Percentiles rank a stretch among this genome's conserved stretches.
phyloP scores from a whole-genome alignment of 2,329 filamentous ascomycete species.

The Scortechinia acanthostroma region DNA sequence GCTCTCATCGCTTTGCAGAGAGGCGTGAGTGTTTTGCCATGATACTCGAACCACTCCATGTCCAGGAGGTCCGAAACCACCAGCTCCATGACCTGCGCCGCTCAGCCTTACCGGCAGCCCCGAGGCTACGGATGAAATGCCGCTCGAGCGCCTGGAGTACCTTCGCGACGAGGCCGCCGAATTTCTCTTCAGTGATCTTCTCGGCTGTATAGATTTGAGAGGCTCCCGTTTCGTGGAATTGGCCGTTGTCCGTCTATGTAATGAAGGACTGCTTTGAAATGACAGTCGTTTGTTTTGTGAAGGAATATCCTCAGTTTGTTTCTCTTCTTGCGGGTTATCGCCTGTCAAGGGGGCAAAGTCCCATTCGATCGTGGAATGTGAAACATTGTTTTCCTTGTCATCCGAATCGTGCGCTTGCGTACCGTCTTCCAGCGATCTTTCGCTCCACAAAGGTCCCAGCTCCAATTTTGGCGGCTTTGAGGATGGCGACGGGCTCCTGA shows the following conservation, averaged over 20 bases:
- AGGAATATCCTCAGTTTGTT: not conserved
- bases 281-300: not conserved
- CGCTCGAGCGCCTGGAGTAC: slow-evolving; percentile 24
- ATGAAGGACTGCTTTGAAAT: not conserved
- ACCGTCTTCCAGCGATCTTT: slow-evolving; percentile 7
- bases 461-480: slow-evolving; percentile 22
- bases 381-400: slow-evolving; percentile 13
- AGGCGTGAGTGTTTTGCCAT: slow-evolving; percentile 23
- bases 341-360: slow-evolving; percentile 13
- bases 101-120: slow-evolving; percentile 26
- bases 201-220: slow-evolving; percentile 21
- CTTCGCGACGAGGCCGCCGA: slow-evolving; percentile 16
- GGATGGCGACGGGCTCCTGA: slow-evolving; percentile 12
- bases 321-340: not conserved
- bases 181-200: slow-evolving; percentile 8
- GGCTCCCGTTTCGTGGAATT: slow-evolving; percentile 20
- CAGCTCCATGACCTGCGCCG: slow-evolving; percentile 28
- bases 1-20: slow-evolving; percentile 21
- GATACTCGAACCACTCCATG: slow-evolving; percentile 21
- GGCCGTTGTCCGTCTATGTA: slow-evolving; percentile 5
- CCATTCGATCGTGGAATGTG: slow-evolving; percentile 18
- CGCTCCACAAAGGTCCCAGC: slow-evolving; percentile 19
- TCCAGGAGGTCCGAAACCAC: slow-evolving; percentile 23
- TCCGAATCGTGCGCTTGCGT: too few relatives aligned
- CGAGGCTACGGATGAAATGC: slow-evolving; percentile 21